Conservation (phyloP, 2,329 filamentous ascomycete genomes). For the Rhinocladiella similis region DNA sequence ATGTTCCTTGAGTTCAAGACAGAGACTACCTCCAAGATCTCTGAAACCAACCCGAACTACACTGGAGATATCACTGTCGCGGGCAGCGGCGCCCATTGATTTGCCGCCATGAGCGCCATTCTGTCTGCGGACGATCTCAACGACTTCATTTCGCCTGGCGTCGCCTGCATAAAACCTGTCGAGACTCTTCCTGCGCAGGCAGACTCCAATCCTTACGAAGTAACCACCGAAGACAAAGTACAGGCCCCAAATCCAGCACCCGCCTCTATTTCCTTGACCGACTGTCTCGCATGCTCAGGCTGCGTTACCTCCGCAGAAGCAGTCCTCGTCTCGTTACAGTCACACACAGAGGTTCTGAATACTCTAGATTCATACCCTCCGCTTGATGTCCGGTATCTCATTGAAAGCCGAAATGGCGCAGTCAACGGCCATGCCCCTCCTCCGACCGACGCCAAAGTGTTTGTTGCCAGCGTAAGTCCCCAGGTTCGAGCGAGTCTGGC, state of each 20-base stretch:
- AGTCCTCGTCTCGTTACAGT: conserved; percentile 92
- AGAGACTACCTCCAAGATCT: too few species aligned
- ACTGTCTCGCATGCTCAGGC: conserved; percentile 95
- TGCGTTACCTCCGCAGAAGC: conserved; percentile 98
- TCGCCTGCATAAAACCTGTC: conserved; percentile 96
- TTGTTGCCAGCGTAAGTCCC: conserved; percentile 89
- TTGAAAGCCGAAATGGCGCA: conserved; percentile 31
- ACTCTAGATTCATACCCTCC: conserved; percentile 68
- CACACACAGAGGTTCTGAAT: conserved; percentile 84
- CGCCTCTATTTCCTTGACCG: conserved; percentile 91
- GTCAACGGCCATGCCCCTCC: conserved; percentile 48
- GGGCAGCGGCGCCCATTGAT: conserved; percentile 10
- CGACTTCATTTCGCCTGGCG: conserved; percentile 96
- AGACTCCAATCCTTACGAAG: conserved; percentile 66
- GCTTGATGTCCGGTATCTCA: conserved; percentile 43
- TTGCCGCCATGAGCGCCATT: conserved; percentile 80
- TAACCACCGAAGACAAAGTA: conserved; percentile 85
- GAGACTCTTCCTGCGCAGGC: conserved; percentile 77
- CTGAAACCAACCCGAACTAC: too few species aligned
- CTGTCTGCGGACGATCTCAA: conserved; percentile 95
- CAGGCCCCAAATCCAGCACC: conserved; percentile 61
- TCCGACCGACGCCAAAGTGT: conserved; percentile 64
- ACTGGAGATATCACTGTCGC: not conserved
- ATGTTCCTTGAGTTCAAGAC: too few species aligned
- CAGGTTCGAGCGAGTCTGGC: conserved; percentile 88